Base-by-base conservation (phyloP, 23 red algal genomes). In the Agarophyton chilense region DNA sequence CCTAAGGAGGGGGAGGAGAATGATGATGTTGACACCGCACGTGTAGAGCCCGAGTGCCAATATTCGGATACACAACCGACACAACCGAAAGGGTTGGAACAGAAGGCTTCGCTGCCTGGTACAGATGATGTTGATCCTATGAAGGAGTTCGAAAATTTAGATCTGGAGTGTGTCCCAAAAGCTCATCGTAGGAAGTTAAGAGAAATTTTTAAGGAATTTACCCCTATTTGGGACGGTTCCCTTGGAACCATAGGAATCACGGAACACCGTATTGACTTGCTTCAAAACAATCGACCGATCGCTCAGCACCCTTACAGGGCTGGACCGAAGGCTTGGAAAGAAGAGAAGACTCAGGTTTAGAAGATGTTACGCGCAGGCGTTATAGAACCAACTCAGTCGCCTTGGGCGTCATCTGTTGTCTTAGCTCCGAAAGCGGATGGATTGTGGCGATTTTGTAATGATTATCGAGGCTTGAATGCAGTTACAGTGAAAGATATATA, bases 151-250 rank as follows among this genome's bases (percentile, higher is more conserved):
- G 70, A 75, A 0, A 24, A 26, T 50, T 36, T 75, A 12, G 5
- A 75, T 36, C 44, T 43, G 11, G 44, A 26, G 0, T 1, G 44
- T 42, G 47, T 75, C 7, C 31, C 26, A 26, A 11, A 50, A 17
- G 21, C 36, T 28, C 4, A 49, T 0, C 41, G 41, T 50, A 13
- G 0, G 2, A 24, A 54, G 21, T 61, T 81, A n/a, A 22, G 39
- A 14, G 46, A 56, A 5, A 61, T 54, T n/a, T n/a, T 81, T 21
- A 49, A 9, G 11, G 38, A 55, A 22, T 57, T 54, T 34, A 28
- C 77, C n/a, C 38, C 45, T 35, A 55, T 81, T 26, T 81, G 77
- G 49, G 40, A 81, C 31, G 77, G 77, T 29, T 55, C 47, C 2
- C 47, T 81, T 10, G 77, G 77, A 13, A 31, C 11, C 0, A 56